phyloP scores from a whole-genome alignment of 192 early-diverging fungal species.

The Coemansia sp. region DNA sequence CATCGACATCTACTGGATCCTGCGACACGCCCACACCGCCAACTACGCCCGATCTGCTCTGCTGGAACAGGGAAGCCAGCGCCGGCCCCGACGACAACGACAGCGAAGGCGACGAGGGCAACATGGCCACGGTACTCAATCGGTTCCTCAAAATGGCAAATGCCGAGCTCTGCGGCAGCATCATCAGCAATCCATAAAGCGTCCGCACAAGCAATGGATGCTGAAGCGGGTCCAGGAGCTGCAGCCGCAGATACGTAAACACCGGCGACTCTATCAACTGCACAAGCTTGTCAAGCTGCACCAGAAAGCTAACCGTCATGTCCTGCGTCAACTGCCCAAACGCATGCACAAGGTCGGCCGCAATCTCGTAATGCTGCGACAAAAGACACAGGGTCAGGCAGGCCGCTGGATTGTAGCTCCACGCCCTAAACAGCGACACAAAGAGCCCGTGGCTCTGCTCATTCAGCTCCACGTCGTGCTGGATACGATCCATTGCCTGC shows the following conservation, averaged over 20 bases:
- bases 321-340: conserved; percentile 82
- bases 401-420: conserved; percentile 96
- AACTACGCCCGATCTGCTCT: neutral
- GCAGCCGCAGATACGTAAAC: conserved; percentile 91
- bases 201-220: conserved; percentile 90
- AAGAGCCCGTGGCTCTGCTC: conserved; percentile 76
- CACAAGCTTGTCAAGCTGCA: conserved; percentile 97
- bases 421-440: conserved; percentile 80
- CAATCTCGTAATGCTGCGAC: conserved; percentile 96
- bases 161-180: conserved; percentile 93
- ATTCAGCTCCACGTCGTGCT: conserved; percentile 28
- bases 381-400: conserved; percentile 91
- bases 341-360: conserved; percentile 69
- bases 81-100: conserved; percentile 9
- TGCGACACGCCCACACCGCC: conserved; percentile 9
- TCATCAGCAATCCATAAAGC: conserved; percentile 94
- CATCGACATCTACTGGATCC: neutral
- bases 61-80: conserved; percentile 12
- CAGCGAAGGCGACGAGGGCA: conserved; percentile 8
- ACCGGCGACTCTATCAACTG: conserved; percentile 97
- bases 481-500: conserved; percentile 17
- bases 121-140: conserved; percentile 71
- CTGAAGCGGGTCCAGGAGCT: conserved; percentile 86
- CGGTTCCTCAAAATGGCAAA: conserved; percentile 94
- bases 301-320: conserved; percentile 89